A percentile compares a stretch with the other conserved stretches of the same genome.
These are phyloP conservation scores for peach (Prunus persica) DNA, from an alignment of 306 rosid species.

Conservation along the genomic window Prunus_persica_NCBIv2 NC_034010.1:11229001-11229500, in stretches of 20 bases:
- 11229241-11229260: neutral
- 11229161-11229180: slow-evolving; percentile 42
- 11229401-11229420: neutral
- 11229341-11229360: neutral
- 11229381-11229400: neutral
- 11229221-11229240: slow-evolving; percentile 3
- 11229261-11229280: neutral
- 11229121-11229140: slow-evolving; percentile 78
- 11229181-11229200: neutral
- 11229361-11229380: neutral
- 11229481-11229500: neutral
- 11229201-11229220: neutral
- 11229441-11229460: neutral
- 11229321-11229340: neutral
- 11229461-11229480: neutral
- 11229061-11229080: slow-evolving; percentile 80
- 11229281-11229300: neutral
- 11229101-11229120: slow-evolving; percentile 94
- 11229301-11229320: neutral
- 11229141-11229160: slow-evolving; percentile 83
- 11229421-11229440: neutral
- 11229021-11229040: slow-evolving; percentile 54
- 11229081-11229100: slow-evolving; percentile 89
- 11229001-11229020: slow-evolving; percentile 67
- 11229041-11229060: slow-evolving; percentile 45